Evolutionary conservation across 73 alveolate genomes (phyloP).

Genomic region (Stentor coeruleus): DNA sequence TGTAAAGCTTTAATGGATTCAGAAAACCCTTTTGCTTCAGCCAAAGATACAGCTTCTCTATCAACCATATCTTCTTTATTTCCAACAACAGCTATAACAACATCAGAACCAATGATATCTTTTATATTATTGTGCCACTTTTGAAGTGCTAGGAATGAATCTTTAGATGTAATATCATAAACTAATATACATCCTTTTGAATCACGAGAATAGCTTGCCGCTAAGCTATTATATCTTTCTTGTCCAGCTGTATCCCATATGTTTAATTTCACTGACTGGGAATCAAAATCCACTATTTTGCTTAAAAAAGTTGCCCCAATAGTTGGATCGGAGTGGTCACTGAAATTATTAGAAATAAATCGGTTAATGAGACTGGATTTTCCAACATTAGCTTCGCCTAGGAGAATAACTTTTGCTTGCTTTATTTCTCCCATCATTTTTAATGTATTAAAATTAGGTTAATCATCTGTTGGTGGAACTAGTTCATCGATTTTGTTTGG

Average conservation of each 20-base stretch:
- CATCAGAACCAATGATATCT: neutral
- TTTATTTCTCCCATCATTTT: neutral
- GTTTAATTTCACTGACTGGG: neutral
- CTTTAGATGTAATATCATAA: slow-evolving; percentile 41
- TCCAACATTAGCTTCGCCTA: slow-evolving; percentile 81
- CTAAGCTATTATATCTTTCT: slow-evolving; percentile 37
- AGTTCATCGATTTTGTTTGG: neutral
- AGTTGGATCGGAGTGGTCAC: slow-evolving; percentile 25
- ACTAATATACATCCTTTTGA: slow-evolving; percentile 35
- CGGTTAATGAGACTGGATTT: slow-evolving; percentile 69
- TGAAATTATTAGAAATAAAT: slow-evolving; percentile 51
- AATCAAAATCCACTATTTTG: neutral
- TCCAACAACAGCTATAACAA: slow-evolving; percentile 33
- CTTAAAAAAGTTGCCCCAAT: slow-evolving; percentile 53
- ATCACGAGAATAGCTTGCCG: slow-evolving; percentile 33
- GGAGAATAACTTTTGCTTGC: slow-evolving; percentile 45
- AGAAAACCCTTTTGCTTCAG: slow-evolving; percentile 44
- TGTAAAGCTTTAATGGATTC: slow-evolving; percentile 31
- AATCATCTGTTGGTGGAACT: neutral
- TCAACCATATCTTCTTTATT: slow-evolving; percentile 46
- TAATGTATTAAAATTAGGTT: neutral
- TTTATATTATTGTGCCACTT: slow-evolving; percentile 20
- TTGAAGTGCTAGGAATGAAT: slow-evolving; percentile 30
- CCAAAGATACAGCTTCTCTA: slow-evolving; percentile 35
- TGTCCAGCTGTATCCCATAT: slow-evolving; percentile 57